phyloP scores from a whole-genome alignment of 2,329 filamentous ascomycete species.

The Fusarium goolgardi region DNA sequence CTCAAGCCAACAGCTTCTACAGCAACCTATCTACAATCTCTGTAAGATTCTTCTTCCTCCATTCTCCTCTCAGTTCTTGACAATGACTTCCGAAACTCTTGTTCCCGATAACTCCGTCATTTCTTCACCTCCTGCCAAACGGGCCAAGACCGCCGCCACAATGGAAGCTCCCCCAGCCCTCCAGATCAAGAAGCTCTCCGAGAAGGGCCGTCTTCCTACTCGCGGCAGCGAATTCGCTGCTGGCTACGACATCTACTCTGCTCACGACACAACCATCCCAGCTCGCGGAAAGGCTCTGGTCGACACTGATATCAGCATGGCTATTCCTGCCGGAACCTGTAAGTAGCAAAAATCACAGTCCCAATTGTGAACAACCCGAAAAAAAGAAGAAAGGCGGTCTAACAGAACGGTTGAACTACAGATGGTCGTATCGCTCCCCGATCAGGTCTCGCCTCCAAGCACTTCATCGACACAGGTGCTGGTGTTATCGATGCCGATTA shows the following conservation, averaged over 20 bases:
- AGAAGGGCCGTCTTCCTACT: conserved; percentile 83
- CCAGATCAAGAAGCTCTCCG: conserved; percentile 87
- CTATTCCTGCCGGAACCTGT: conserved; percentile 92
- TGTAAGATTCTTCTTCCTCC: conserved; percentile 31
- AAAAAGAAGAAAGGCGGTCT: conserved; percentile 1
- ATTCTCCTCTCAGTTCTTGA: conserved; percentile 27
- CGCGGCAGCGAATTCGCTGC: conserved; percentile 90
- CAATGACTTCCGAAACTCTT: conserved; percentile 43
- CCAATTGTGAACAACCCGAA: not conserved
- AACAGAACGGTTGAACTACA: conserved; percentile 49
- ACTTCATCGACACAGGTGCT: conserved; percentile 95
- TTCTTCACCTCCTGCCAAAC: conserved; percentile 81
- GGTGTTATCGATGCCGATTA: conserved; percentile 99
- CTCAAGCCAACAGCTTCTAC: conserved; percentile 3
- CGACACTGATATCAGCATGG: conserved; percentile 90
- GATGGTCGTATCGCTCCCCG: conserved; percentile 91
- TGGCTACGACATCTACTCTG: conserved; percentile 92
- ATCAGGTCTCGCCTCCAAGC: conserved; percentile 90
- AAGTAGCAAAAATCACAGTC: conserved; percentile 51
- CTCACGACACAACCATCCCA: conserved; percentile 79
- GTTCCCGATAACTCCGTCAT: conserved; percentile 61
- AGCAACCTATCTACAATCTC: conserved; percentile 1
- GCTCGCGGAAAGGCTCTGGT: conserved; percentile 86
- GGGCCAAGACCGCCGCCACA: conserved; percentile 72
- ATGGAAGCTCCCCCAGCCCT: conserved; percentile 68